These are phyloP conservation scores for Andrographis paniculata DNA, from an alignment of 305 asterid genomes.

Conservation along the genomic window DNA sequence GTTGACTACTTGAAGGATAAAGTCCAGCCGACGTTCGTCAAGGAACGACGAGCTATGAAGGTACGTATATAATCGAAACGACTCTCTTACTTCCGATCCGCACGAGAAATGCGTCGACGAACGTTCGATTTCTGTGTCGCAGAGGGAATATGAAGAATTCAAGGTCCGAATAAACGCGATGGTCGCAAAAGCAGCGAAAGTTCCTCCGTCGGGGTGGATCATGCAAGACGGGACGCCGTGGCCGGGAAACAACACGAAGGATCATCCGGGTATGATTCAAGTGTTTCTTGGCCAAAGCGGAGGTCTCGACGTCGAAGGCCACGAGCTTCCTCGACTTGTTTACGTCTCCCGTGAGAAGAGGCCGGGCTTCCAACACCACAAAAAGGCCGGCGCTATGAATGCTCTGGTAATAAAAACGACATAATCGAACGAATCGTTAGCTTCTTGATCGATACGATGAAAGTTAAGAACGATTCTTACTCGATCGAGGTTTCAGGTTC, in stretches of 20 bases:
- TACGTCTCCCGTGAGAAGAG: conserved; percentile 99
- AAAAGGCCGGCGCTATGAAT: conserved; percentile 97
- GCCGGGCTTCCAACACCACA: conserved; percentile 96
- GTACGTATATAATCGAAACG: conserved; percentile 34
- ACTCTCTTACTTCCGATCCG: background rate
- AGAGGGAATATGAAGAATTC: conserved; percentile 96
- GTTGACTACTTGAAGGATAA: conserved; percentile 91
- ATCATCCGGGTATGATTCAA: conserved; percentile 99
- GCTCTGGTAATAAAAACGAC: conserved; percentile 60
- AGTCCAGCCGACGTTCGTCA: conserved; percentile 94
- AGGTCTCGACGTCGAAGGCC: conserved; percentile 82
- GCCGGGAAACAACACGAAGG: conserved; percentile 97
- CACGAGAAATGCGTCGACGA: background rate
- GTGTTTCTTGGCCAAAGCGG: conserved; percentile 94
- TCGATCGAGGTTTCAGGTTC: conserved; percentile 46
- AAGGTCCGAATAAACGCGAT: conserved; percentile 83
- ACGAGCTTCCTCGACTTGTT: conserved; percentile 92
- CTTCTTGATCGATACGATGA: background rate
- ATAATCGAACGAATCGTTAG: background rate
- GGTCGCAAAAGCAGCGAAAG: conserved; percentile 91
- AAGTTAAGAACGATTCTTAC: background rate
- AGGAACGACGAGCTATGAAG: conserved; percentile 98
- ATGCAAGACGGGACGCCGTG: conserved; percentile 99
- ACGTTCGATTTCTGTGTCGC: conserved; percentile 18
- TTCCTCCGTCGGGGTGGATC: conserved; percentile 95